Conservation (phyloP, 805 yeast species). For the Pichia occidentalis region DNA sequence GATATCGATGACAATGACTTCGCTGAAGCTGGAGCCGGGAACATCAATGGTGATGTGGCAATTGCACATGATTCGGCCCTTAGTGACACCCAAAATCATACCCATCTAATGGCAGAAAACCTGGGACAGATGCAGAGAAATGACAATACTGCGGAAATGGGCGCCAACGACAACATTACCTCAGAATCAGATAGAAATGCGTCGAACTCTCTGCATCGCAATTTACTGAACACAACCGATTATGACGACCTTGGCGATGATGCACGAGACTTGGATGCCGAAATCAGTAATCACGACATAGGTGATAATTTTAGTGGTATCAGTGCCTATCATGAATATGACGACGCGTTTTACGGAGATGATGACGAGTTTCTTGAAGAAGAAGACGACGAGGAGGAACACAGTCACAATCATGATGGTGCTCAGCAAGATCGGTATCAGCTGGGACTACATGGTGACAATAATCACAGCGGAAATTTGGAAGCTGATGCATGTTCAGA, state of each 20-base stretch:
- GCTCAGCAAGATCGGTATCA: conserved; percentile 9
- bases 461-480: conserved; percentile 21
- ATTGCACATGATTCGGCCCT: no score
- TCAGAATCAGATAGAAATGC: conserved; percentile 8
- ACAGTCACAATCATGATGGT: not conserved
- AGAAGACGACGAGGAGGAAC: conserved; percentile 18
- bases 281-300: conserved; percentile 37
- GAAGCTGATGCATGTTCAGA: no score
- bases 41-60: no score
- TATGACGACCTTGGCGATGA: conserved; percentile 2
- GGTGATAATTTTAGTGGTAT: conserved; percentile 20
- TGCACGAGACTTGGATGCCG: conserved; percentile 40
- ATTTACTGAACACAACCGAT: not conserved
- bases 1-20: not conserved
- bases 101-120: conserved; percentile 20
- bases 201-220: conserved; percentile 4
- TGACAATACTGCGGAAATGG: conserved; percentile 14
- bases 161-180: conserved; percentile 13
- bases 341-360: no score
- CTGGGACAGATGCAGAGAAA: conserved; percentile 9
- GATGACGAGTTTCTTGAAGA: conserved; percentile 24
- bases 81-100: conserved; percentile 7
- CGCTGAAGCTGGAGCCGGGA: not conserved
- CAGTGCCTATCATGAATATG: no score
- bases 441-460: conserved; percentile 27